Conservation (phyloP, 805 yeast genomes). For the Candida ponderosae region DNA sequence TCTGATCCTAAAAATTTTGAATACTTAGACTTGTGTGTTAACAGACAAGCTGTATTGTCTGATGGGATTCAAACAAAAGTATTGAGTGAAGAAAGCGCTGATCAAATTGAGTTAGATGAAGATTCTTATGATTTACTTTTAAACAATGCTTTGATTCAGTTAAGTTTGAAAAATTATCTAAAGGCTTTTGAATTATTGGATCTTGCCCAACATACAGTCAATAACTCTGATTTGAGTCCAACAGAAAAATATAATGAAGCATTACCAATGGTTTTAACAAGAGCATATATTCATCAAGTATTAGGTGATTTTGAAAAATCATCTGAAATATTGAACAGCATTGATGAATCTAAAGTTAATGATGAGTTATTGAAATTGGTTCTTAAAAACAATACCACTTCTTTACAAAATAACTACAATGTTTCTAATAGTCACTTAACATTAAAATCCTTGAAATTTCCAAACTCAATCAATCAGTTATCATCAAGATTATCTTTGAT, state of each 20-base stretch:
- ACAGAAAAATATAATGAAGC: slow-evolving; percentile 43
- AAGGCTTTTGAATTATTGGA: slow-evolving; percentile 36
- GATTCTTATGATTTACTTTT: slow-evolving; percentile 54
- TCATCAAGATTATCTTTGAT: slow-evolving; percentile 14
- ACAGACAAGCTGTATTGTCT: slow-evolving; percentile 61
- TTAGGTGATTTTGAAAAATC: slow-evolving; percentile 30
- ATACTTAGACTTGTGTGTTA: slow-evolving; percentile 49
- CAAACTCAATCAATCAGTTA: slow-evolving; percentile 13
- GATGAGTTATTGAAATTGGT: slow-evolving; percentile 22
- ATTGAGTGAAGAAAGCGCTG: too few species aligned
- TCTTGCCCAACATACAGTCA: slow-evolving; percentile 35
- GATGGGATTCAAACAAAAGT: slow-evolving; percentile 24
- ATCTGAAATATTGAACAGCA: slow-evolving; percentile 24
- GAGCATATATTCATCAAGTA: slow-evolving; percentile 45
- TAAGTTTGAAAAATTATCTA: slow-evolving; percentile 33
- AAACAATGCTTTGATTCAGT: slow-evolving; percentile 52
- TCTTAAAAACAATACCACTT: slow-evolving; percentile 22
- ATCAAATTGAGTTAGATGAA: slow-evolving; percentile 8
- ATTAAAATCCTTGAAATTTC: slow-evolving; percentile 25
- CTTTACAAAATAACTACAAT: slow-evolving; percentile 8
- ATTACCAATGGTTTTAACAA: slow-evolving; percentile 55
- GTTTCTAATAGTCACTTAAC: slow-evolving; percentile 17
- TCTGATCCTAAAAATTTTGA: slow-evolving; percentile 29
- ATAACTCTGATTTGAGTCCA: slow-evolving; percentile 27
- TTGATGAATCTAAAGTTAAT: slow-evolving; percentile 16